Conservation (phyloP, 257 asterid genomes). For the Coffea canephora region DNA sequence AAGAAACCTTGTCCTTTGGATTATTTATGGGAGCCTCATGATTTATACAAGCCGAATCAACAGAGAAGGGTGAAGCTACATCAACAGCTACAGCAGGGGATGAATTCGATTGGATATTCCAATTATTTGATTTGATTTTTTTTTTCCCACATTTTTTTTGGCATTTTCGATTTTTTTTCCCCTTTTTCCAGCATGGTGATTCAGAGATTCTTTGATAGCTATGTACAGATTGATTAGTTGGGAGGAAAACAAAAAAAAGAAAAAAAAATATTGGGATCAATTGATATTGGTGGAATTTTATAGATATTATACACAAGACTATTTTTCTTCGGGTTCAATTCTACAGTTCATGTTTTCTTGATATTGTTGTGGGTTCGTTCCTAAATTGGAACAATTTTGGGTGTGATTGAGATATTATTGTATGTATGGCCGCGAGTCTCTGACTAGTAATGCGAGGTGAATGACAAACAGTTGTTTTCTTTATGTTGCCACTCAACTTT, state of each 20-base stretch:
- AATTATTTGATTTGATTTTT: constrained; percentile 26
- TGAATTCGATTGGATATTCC: constrained; percentile 34
- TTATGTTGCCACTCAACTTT: not conserved
- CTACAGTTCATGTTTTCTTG: not conserved
- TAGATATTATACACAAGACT: not conserved
- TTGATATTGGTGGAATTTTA: not conserved
- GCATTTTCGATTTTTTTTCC: constrained; percentile 1
- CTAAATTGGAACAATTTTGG: constrained; percentile 15
- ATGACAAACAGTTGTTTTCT: not conserved
- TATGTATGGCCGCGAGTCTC: not conserved
- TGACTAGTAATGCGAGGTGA: not conserved
- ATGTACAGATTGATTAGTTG: constrained; percentile 48
- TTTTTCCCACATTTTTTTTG: not conserved
- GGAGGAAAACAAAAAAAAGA: not conserved
- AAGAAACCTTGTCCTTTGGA: constrained; percentile 70
- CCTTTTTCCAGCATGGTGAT: constrained; percentile 11
- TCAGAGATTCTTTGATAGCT: constrained; percentile 37
- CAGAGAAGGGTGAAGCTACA: constrained; percentile 26
- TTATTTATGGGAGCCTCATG: constrained; percentile 69
- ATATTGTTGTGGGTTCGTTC: not conserved
- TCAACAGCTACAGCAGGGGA: constrained; percentile 15
- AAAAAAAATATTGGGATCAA: not conserved
- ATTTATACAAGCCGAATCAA: constrained; percentile 45
- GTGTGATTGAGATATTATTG: not conserved
- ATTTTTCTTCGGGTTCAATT: not conserved